Evolutionary conservation across 805 yeast genomes (phyloP).

Genomic region (Kuraishia piskuri): DNA sequence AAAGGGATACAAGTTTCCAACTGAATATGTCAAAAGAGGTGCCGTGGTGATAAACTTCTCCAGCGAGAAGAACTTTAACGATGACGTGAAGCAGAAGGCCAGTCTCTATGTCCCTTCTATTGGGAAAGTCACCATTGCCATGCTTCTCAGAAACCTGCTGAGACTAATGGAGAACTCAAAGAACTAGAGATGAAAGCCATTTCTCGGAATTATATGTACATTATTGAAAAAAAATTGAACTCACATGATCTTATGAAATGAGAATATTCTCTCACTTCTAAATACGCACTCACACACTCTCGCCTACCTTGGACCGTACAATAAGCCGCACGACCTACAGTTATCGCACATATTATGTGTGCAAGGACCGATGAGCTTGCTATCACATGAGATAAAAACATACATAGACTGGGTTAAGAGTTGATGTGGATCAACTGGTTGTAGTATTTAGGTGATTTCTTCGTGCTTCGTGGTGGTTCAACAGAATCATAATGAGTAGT

Average conservation of each 20-base stretch:
- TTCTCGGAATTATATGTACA: neutral
- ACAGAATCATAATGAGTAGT: neutral
- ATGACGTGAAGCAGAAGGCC: conserved; percentile 76
- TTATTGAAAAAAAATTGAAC: neutral
- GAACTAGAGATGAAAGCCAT: neutral
- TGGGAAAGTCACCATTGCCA: conserved; percentile 93
- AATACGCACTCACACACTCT: neutral
- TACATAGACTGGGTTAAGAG: neutral
- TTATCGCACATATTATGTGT: neutral
- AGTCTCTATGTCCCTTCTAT: conserved; percentile 90
- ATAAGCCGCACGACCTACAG: neutral
- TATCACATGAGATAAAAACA: neutral
- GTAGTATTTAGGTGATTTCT: no score
- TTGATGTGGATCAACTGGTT: neutral
- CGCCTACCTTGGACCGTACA: neutral
- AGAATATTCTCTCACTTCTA: neutral
- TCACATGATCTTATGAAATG: neutral
- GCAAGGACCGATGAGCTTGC: neutral
- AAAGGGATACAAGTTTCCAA: conserved; percentile 75
- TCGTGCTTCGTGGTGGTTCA: neutral
- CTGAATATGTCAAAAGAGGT: conserved; percentile 73
- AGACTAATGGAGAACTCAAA: conserved; percentile 58
- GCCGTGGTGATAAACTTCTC: conserved; percentile 88
- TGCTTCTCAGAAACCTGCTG: conserved; percentile 83
- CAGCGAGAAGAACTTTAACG: conserved; percentile 79